These are phyloP conservation scores for Cutaneotrichosporon dermatis DNA, from an alignment of 1,284 basidiomycete genomes.

Conservation along the genomic window DNA sequence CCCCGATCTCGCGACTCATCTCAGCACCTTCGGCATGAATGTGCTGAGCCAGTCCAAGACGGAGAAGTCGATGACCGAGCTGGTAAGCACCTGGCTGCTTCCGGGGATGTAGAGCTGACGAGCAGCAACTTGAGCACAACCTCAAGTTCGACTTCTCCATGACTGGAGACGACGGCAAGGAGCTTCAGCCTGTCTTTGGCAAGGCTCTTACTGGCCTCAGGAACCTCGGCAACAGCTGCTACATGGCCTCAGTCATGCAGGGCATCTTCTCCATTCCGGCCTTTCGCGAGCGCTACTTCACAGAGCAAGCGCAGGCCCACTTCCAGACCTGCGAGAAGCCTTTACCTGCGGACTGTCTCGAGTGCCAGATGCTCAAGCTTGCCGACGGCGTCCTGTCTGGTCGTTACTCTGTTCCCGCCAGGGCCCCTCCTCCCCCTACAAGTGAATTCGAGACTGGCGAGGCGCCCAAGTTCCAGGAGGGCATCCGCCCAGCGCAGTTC, in stretches of 20 bases:
- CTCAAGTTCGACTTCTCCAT: conserved; percentile 92
- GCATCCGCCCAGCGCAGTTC: conserved; percentile 77
- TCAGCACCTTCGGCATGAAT: conserved; percentile 81
- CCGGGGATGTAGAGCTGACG: conserved; percentile 11
- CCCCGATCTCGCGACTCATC: conserved; percentile 69
- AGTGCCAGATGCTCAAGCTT: conserved; percentile 92
- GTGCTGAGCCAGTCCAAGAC: conserved; percentile 81
- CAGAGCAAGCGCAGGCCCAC: conserved; percentile 56
- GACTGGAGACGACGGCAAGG: conserved; percentile 81
- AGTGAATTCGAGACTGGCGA: conserved; percentile 37
- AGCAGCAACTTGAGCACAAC: conserved; percentile 93
- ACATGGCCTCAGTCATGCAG: conserved; percentile 93
- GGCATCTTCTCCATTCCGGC: conserved; percentile 73
- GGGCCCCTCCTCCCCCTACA: conserved; percentile 29
- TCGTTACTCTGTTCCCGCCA: conserved; percentile 71
- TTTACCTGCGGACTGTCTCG: conserved; percentile 77
- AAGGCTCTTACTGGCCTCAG: conserved; percentile 81
- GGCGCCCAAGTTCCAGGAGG: conserved; percentile 67
- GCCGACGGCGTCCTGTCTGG: conserved; percentile 90
- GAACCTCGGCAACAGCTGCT: conserved; percentile 97
- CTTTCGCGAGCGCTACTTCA: conserved; percentile 71
- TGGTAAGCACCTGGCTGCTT: conserved; percentile 60
- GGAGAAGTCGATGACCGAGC: conserved; percentile 94
- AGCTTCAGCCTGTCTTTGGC: conserved; percentile 83
- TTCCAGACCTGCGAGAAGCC: conserved; percentile 62